Conservation (phyloP, 805 yeast genomes). For the Naumovozyma baii region DNA sequence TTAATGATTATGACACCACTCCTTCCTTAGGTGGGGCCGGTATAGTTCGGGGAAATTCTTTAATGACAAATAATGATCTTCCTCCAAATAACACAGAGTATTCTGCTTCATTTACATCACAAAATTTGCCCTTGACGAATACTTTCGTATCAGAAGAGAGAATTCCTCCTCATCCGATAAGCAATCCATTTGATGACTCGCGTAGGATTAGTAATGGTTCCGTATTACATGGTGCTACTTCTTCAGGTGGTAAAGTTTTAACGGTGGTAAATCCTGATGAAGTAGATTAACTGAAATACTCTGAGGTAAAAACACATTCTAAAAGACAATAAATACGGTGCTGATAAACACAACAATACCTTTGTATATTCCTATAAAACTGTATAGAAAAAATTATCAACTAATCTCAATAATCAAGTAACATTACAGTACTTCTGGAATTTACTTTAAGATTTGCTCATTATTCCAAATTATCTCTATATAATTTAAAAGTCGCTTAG, state of each 20-base stretch:
- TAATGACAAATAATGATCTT: background rate
- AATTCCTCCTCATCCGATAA: conserved; percentile 3
- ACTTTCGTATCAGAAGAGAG: conserved; percentile 7
- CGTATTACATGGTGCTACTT: conserved; percentile 71
- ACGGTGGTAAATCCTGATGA: conserved; percentile 87
- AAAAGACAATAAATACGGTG: no score
- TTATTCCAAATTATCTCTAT: no score
- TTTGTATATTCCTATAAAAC: background rate
- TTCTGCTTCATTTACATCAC: conserved; percentile 7
- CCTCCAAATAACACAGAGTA: conserved; percentile 1
- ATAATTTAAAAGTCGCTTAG: no score
- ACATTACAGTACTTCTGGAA: no score
- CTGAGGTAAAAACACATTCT: no score
- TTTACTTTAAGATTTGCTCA: no score
- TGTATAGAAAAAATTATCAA: background rate
- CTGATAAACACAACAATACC: no score
- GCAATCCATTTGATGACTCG: conserved; percentile 66
- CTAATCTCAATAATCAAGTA: no score
- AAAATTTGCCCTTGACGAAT: conserved; percentile 8
- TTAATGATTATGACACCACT: conserved; percentile 1
- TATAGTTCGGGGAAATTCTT: conserved; percentile 2
- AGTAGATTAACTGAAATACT: conserved; percentile 5
- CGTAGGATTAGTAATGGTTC: conserved; percentile 80
- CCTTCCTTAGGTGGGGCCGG: conserved; percentile 7
- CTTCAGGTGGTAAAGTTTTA: conserved; percentile 50